Evolutionary conservation across 2,329 filamentous ascomycete species (phyloP).

Genomic region (Nemania diffusa): DNA sequence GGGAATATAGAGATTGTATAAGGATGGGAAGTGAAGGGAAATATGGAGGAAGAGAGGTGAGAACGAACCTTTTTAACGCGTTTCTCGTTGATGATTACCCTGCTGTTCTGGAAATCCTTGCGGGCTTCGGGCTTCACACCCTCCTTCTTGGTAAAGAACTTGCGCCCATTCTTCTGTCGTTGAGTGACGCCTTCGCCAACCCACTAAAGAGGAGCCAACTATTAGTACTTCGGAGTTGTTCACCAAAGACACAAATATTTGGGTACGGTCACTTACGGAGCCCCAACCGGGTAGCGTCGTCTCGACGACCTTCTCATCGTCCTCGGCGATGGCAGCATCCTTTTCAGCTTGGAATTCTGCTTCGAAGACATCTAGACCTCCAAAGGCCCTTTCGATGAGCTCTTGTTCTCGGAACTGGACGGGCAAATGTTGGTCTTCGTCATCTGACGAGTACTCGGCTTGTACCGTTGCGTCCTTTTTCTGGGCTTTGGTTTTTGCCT

Average conservation of each 20-base stretch:
- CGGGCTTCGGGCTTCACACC: conserved; percentile 81
- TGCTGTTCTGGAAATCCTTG: conserved; percentile 82
- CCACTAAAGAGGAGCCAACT: conserved; percentile 57
- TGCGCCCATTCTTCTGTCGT: conserved; percentile 71
- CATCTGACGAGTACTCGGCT: conserved; percentile 58
- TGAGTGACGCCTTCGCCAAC: conserved; percentile 83
- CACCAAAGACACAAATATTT: background rate
- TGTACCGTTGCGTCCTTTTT: conserved; percentile 46
- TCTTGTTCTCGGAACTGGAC: conserved; percentile 70
- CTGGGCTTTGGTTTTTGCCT: conserved; percentile 42
- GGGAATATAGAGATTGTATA: too few species aligned
- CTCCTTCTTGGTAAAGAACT: conserved; percentile 72
- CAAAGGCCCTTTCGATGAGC: conserved; percentile 85
- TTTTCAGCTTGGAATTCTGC: conserved; percentile 85
- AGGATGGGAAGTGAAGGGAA: background rate
- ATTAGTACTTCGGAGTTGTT: conserved; percentile 8
- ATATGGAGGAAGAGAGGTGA: background rate
- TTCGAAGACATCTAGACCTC: conserved; percentile 81
- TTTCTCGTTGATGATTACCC: conserved; percentile 94
- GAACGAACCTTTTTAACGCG: conserved; percentile 79
- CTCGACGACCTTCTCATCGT: conserved; percentile 83
- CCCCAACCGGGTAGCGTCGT: conserved; percentile 95
- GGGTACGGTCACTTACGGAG: conserved; percentile 57
- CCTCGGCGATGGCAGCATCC: conserved; percentile 67
- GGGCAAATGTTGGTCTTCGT: conserved; percentile 62